Evolutionary conservation across 305 asterid species (phyloP).

Genomic region (Solanum hybrid): DNA sequence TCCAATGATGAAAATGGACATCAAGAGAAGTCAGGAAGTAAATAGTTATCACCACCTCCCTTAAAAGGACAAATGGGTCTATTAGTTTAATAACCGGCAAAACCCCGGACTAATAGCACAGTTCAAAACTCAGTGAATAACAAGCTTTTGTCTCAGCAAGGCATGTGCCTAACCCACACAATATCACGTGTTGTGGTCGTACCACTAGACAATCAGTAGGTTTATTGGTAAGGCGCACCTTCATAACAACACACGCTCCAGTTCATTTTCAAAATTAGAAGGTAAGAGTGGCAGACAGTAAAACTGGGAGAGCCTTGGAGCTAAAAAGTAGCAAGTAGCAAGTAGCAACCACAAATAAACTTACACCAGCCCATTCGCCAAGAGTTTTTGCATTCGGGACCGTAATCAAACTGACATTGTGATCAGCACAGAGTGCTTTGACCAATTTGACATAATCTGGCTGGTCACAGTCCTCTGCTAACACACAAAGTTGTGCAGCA

Average conservation of each 20-base stretch:
- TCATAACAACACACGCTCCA: not conserved
- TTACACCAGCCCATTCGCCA: constrained; percentile 57
- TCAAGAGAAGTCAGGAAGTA: not conserved
- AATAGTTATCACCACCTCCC: not conserved
- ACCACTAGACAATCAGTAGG: not conserved
- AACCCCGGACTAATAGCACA: not conserved
- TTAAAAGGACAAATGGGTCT: not conserved
- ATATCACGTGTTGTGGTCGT: not conserved
- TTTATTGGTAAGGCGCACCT: not conserved
- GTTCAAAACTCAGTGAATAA: not conserved
- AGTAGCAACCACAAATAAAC: not conserved
- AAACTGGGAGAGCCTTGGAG: not conserved
- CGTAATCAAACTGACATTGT: constrained; percentile 46
- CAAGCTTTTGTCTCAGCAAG: not conserved
- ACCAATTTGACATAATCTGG: constrained; percentile 51
- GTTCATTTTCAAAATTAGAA: not conserved
- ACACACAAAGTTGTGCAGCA: constrained; percentile 53
- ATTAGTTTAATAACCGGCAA: not conserved
- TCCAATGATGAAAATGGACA: not conserved
- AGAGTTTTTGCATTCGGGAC: constrained; percentile 55
- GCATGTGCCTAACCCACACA: not conserved
- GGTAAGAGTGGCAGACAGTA: not conserved
- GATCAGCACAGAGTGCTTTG: constrained; percentile 58
- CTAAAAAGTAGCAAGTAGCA: not conserved
- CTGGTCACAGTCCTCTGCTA: constrained; percentile 65